These are phyloP conservation scores for Dictyostelium intermedium DNA, from an alignment of 78 protist species.

Conservation along the genomic window DNA sequence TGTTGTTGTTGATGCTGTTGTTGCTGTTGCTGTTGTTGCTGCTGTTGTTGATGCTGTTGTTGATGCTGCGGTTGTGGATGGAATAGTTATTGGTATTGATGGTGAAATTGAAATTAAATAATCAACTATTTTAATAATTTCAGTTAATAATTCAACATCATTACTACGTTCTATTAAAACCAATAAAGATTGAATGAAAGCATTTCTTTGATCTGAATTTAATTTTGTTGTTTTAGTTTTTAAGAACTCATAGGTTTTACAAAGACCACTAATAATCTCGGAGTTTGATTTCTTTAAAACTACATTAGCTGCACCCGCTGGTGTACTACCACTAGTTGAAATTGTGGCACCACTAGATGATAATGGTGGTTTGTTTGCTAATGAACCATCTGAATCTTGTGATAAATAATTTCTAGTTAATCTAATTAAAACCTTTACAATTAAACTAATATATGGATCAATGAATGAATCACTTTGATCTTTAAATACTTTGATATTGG, in stretches of 20 bases:
- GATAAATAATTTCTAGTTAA: constrained; percentile 26
- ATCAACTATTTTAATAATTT: constrained; percentile 10
- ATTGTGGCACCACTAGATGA: not conserved
- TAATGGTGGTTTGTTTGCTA: not conserved
- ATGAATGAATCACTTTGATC: constrained; percentile 31
- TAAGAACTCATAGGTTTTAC: constrained; percentile 27
- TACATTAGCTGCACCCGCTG: not conserved
- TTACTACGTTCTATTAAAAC: constrained; percentile 40
- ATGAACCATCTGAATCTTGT: not conserved
- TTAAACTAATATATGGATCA: not conserved
- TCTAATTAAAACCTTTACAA: constrained; percentile 13
- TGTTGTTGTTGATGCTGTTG: not conserved
- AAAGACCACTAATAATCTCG: constrained; percentile 25
- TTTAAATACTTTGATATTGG: not conserved
- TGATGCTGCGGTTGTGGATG: not conserved
- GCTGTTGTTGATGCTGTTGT: not conserved
- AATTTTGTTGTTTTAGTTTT: constrained; percentile 7
- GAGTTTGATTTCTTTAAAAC: not conserved
- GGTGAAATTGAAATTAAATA: constrained; percentile 34
- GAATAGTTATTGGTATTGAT: not conserved
- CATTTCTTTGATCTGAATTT: constrained; percentile 62
- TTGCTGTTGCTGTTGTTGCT: not conserved
- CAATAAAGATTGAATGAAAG: constrained; percentile 18
- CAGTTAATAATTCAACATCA: constrained; percentile 56
- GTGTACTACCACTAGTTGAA: not conserved